A percentile compares a stretch with the other conserved stretches of the same genome.
phyloP scores from a whole-genome alignment of 768 basidiomycete species.

The Neoboletus brunneissimus region DNA sequence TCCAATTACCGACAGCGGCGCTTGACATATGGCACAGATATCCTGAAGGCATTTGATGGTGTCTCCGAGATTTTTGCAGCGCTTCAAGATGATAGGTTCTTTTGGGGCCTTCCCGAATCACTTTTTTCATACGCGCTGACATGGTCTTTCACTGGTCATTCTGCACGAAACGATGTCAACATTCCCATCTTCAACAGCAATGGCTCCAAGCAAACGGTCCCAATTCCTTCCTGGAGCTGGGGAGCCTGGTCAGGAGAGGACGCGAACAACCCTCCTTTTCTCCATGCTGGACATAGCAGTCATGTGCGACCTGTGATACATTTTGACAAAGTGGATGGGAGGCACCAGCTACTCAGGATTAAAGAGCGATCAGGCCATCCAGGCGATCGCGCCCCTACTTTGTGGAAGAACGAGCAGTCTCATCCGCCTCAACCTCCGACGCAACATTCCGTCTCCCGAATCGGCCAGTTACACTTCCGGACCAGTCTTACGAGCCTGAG shows the following conservation, averaged over 20 bases:
- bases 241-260: constrained; percentile 1
- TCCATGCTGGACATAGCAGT: too few relatives aligned
- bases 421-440: background rate
- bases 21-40: constrained; percentile 9
- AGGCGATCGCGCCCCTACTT: background rate
- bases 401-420: background rate
- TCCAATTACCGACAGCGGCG: constrained; percentile 7
- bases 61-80: constrained; percentile 12
- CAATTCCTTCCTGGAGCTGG: constrained; percentile 21
- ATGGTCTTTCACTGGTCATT: background rate
- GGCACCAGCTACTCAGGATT: background rate
- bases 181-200: constrained; percentile 1
- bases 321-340: constrained; percentile 5
- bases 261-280: too few relatives aligned
- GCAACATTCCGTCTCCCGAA: background rate
- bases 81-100: constrained; percentile 7
- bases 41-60: constrained; percentile 13
- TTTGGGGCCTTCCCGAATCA: constrained; percentile 16
- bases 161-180: background rate
- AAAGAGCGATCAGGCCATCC: background rate
- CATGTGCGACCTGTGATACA: background rate
- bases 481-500: constrained; percentile 6
- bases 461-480: constrained; percentile 15
- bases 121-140: constrained; percentile 9
- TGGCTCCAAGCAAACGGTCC: constrained; percentile 2